These are phyloP conservation scores for Metschnikowia lochheadii DNA, from an alignment of 805 yeast species.

Conservation along the genomic window DNA sequence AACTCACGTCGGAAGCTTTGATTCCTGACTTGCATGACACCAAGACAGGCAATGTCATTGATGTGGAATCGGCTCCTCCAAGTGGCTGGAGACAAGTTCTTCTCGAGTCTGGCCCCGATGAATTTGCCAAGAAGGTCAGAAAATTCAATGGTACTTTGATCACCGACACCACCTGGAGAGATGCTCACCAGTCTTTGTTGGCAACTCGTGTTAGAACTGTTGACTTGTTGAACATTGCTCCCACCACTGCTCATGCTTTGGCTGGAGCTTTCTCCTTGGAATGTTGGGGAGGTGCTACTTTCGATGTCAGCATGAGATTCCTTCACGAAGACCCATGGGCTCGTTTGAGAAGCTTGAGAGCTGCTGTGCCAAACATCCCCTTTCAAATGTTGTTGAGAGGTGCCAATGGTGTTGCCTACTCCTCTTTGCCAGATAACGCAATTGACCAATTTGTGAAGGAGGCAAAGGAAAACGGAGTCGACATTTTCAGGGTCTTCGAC, in stretches of 20 bases:
- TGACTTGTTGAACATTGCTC: conserved; percentile 88
- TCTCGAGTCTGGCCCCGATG: conserved; percentile 81
- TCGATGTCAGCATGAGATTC: conserved; percentile 98
- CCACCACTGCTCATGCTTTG: conserved; percentile 86
- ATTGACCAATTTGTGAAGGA: conserved; percentile 94
- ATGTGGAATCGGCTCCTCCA: conserved; percentile 52
- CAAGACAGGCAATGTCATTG: conserved; percentile 52
- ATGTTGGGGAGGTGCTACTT: conserved; percentile 99
- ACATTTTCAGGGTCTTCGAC: conserved; percentile 95
- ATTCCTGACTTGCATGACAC: conserved; percentile 70
- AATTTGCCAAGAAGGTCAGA: conserved; percentile 85
- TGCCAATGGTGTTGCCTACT: conserved; percentile 98
- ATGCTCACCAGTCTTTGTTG: conserved; percentile 95
- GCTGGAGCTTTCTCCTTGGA: conserved; percentile 91
- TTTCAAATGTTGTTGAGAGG: conserved; percentile 99
- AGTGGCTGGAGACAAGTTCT: conserved; percentile 92
- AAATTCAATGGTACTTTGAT: conserved; percentile 78
- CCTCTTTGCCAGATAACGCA: conserved; percentile 97
- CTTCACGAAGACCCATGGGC: conserved; percentile 99
- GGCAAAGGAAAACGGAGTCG: conserved; percentile 95
- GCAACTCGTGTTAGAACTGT: conserved; percentile 97
- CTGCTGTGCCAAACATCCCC: conserved; percentile 94
- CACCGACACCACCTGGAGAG: conserved; percentile 99
- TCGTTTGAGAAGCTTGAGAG: conserved; percentile 82
- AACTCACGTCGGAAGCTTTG: conserved; percentile 67